Base-by-base conservation (phyloP, 176 grass and related monocot genomes). In the Juncus effusus region DNA sequence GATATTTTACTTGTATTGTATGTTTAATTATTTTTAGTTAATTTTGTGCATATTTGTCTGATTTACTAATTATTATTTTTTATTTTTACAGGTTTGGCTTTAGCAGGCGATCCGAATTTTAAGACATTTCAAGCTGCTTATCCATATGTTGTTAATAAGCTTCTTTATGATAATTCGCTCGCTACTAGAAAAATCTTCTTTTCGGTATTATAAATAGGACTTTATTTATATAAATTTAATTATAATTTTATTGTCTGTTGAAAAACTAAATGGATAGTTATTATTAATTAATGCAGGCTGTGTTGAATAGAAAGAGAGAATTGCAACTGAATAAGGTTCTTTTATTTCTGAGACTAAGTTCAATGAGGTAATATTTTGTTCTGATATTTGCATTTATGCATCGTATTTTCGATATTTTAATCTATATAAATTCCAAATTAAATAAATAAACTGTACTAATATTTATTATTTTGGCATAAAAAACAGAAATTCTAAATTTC, bases 71-170 rank as follows among this genome's bases (percentile, higher is more conserved):
- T 16, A 16, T 37, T 42, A 19, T 49, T 38, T 50, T 66, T 75
- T 19, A 38, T 75, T 75, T 16, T 4, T 53, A 64, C 65, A 82
- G 72, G 80, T 13, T 69, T 77, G 73, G 80, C 80, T 50, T 45
- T 77, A 10, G 73, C 80, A 65, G 80, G 58, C 59, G 80, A 77
- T 42, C 62, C 11, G 16, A 71, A 77, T 56, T 77, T 77, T 45
- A 77, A 77, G 47, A 82, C 80, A 50, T 82, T 76, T 72, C 57
- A 77, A 50, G 59, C 72, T 77, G 80, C 80, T 42, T 77, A 77
- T 39, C 65, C 74, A 35, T 76, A 61, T 72, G 80, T 77, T 65
- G 65, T 76, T 12, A 70, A 42, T 49, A 82, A 77, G 65, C 73
- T 82, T 47, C 73, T 82, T 60, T 72, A 72, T 60, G 80, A 82